Base-by-base conservation (phyloP, 805 yeast genomes). In the Wickerhamomyces ciferrii region DNA sequence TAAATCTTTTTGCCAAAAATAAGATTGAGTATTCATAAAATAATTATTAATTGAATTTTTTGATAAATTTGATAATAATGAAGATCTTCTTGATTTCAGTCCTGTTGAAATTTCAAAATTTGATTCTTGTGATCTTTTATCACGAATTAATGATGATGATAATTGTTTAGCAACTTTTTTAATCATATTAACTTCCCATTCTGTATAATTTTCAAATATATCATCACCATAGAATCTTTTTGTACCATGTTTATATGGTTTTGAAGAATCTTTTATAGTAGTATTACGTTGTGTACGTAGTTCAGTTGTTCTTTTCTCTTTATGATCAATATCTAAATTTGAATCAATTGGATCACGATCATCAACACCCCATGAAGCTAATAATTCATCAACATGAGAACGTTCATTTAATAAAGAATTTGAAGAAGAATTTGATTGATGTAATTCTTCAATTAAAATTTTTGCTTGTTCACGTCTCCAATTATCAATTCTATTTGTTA, bases 341-440 rank as follows among this genome's bases (percentile, higher is more conserved):
- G 43, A n/a, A 10, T 41, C 53, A 21, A 37, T 36, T 24, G 46
- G 23, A 39, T 51, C 23, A 10, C 53, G 45, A 25, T 63, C 62
- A 36, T 62, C 68, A 44, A 62, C 61, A 20, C 67, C 69, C 69
- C 69, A 65, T 1, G 67, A 63, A 2, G 59, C 59, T n/a, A 63
- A 45, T 2, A 61, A 43, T 9, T 63, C 65, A 32, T 48, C 52
- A 4, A 54, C 44, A 23, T 47, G 45, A 9, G 49, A 19, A 7
- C 15, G 23, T 7, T 18, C 38, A 29, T 24, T 46, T 10, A 35
- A 39, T 20, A 23, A 42, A 19, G 49, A 42, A 8, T 41, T 21
- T 14, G 36, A 27, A 1, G 50, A 25, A 15, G n/a, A 35, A 20
- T 23, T 18, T 6, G 43, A 43, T 10, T 31, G 35, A 15, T 48